phyloP scores from a whole-genome alignment of 1,284 basidiomycete genomes.

The Microbotryomycetes sp. region DNA sequence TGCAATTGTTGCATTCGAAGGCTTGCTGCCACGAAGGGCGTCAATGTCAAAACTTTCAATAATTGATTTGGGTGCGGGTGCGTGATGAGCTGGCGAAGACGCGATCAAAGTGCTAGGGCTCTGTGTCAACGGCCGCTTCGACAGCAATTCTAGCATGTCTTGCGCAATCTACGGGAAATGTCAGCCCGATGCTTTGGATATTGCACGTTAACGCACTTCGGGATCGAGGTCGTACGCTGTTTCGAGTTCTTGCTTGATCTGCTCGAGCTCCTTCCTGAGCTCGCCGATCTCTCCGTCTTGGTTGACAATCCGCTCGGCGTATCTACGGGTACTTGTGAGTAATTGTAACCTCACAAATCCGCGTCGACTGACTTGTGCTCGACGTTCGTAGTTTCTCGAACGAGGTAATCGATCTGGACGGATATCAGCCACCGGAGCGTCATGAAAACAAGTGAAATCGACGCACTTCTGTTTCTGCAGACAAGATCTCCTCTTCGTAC shows the following conservation, averaged over 20 bases:
- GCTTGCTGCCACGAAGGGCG: not conserved
- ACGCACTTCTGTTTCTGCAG: conserved; percentile 1
- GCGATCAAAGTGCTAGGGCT: not conserved
- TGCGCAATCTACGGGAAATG: not conserved
- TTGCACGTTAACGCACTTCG: not conserved
- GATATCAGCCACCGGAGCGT: too few species aligned
- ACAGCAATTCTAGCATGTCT: not conserved
- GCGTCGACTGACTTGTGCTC: not conserved
- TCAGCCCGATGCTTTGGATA: not conserved
- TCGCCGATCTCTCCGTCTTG: not conserved
- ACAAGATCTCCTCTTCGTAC: not conserved
- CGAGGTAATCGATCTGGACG: not conserved
- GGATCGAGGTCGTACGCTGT: conserved; percentile 4
- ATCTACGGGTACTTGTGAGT: not conserved
- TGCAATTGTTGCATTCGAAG: not conserved
- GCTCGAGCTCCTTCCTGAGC: conserved; percentile 1
- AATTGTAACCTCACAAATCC: too few species aligned
- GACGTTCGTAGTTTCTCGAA: not conserved
- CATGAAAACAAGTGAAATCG: too few species aligned
- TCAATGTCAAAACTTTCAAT: conserved; percentile 9
- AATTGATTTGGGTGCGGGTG: not conserved
- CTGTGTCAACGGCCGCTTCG: not conserved
- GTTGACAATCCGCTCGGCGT: not conserved
- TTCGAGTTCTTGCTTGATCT: not conserved
- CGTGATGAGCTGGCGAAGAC: not conserved